Evolutionary conservation across 768 basidiomycete genomes (phyloP), one percentile per base, ranked within the genome.

Genomic region (Ramaria sp.): DNA sequence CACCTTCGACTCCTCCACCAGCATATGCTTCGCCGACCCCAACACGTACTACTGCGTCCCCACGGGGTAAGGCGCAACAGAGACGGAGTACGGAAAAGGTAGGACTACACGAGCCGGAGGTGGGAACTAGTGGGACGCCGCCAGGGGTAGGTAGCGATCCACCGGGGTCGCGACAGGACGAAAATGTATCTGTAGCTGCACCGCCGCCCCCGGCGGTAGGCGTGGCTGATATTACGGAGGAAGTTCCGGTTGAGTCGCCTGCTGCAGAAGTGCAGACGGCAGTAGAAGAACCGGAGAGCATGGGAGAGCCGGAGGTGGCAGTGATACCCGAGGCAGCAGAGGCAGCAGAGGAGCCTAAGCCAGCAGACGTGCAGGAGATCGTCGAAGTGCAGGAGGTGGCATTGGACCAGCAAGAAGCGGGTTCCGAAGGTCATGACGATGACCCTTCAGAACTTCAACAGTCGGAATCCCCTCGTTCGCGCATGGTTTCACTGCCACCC

Each of bases 401-500:
- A 17, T 5, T 6, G 15, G 41, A 42, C 4, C 4, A 17, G 42
- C 17, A n/a, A 13, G 42, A 19, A 1, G 42, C 9, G 3, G 42
- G 7, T 2, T 12, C 42, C 9, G 42, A 43, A 17, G 42, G 4
- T 2, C 42, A 43, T 9, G 42, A 43, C n/a, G n/a, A 2, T 19
- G 42, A 43, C 20, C 42, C 42, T 10, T 7, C 42, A 5, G 42
- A 43, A 2, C 42, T 43, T 19, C 17, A 2, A 2, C 48, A 31
- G 31, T 12, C 15, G 11, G 38, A 31, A 0, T 30, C 53, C 9
- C 39, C 41, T 4, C 12, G 51, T 20, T 1, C 60, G 13, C 13
- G 34, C 17, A 17, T 45, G 13, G 39, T 49, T 5, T 27, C 58
- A 12, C 34, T 42, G 19, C 59, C 82, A 0, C 82, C 82, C 11